These are phyloP conservation scores for Chlorella sp. DNA, from an alignment of 139 green algal genomes.

Conservation along the genomic window DNA sequence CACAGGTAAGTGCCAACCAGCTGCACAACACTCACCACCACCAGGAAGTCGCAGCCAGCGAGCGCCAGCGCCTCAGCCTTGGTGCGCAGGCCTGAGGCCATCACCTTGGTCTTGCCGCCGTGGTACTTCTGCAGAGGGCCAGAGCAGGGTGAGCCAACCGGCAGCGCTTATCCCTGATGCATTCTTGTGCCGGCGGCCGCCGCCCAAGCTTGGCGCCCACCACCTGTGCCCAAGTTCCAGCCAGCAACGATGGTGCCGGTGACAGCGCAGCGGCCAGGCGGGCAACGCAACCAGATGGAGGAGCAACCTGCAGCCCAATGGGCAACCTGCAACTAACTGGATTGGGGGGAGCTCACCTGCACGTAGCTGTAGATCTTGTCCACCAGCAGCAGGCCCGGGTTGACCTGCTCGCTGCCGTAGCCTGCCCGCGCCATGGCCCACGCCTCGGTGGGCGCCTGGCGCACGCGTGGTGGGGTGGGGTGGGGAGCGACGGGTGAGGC, in stretches of 20 bases:
- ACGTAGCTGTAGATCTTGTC: slow-evolving; percentile 79
- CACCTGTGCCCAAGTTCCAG: too few species aligned
- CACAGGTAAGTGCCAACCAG: background rate
- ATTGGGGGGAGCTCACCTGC: background rate
- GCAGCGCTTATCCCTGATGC: too few species aligned
- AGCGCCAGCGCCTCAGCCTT: slow-evolving; percentile 77
- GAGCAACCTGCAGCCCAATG: too few species aligned
- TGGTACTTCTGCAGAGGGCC: slow-evolving; percentile 44
- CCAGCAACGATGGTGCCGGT: too few species aligned
- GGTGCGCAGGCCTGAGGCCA: slow-evolving; percentile 80
- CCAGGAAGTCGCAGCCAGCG: slow-evolving; percentile 79
- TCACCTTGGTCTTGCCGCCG: slow-evolving; percentile 77
- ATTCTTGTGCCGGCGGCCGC: too few species aligned
- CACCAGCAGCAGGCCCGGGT: slow-evolving; percentile 77
- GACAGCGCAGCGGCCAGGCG: too few species aligned
- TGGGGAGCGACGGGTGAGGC: background rate
- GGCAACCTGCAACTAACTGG: too few species aligned
- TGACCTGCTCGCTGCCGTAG: slow-evolving; percentile 49
- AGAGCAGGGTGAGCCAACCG: background rate
- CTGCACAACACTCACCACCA: slow-evolving; percentile 37
- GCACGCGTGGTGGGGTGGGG: background rate
- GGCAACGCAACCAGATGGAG: too few species aligned
- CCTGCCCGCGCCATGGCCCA: slow-evolving; percentile 36
- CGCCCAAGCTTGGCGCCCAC: too few species aligned
- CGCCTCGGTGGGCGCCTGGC: slow-evolving; percentile 22